Conservation (phyloP, 1,139 yeast genomes). For the Geotrichum histeridarum region DNA sequence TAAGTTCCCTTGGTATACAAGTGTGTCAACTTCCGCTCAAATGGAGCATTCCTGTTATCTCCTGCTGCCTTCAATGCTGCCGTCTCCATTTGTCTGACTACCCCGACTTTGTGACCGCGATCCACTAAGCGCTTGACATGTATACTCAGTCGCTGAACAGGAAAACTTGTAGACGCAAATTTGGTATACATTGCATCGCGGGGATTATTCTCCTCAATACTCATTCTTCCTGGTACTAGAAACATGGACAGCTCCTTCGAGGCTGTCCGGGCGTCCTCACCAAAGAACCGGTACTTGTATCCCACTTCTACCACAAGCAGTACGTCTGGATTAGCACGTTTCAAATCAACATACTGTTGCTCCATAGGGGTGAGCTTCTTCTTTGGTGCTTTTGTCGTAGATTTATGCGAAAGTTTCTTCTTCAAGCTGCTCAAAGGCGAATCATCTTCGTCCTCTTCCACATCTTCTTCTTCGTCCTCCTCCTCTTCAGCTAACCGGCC, state of each 20-base stretch:
- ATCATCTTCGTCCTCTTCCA: neutral
- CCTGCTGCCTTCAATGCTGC: conserved; percentile 61
- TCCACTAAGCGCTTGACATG: conserved; percentile 52
- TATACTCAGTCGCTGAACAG: conserved; percentile 65
- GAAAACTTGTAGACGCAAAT: conserved; percentile 82
- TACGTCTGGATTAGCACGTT: conserved; percentile 56
- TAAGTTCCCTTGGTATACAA: conserved; percentile 84
- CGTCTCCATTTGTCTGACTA: conserved; percentile 80
- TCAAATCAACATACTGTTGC: conserved; percentile 64
- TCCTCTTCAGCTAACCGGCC: conserved; percentile 7
- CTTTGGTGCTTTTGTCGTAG: conserved; percentile 2
- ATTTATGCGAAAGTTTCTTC: neutral
- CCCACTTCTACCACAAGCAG: conserved; percentile 82
- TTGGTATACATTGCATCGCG: conserved; percentile 43
- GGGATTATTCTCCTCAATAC: conserved; percentile 45
- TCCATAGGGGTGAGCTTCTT: conserved; percentile 68
- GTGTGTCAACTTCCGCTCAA: conserved; percentile 62
- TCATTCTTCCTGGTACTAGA: conserved; percentile 61
- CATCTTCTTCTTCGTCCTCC: conserved; percentile 5
- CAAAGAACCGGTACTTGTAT: conserved; percentile 81
- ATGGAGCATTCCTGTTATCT: conserved; percentile 47
- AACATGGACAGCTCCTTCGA: conserved; percentile 63
- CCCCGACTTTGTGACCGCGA: conserved; percentile 59
- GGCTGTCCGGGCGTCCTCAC: conserved; percentile 72
- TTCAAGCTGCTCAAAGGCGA: neutral